Evolutionary conservation across 2,329 filamentous ascomycete species (phyloP).

Genomic region (Arthroderma uncinatum): DNA sequence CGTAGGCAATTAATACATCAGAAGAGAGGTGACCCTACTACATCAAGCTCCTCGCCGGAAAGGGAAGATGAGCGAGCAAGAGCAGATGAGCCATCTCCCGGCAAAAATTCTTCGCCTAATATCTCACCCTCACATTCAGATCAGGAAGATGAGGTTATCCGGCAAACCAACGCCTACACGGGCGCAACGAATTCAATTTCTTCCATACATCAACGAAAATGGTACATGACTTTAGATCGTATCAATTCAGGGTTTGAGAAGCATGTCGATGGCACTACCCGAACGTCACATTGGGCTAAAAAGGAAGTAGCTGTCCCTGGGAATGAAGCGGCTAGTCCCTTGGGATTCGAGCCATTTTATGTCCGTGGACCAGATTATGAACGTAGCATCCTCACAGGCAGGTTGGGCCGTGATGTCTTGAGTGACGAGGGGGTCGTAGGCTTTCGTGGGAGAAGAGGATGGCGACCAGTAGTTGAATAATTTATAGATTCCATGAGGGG

Average conservation of each 20-base stretch:
- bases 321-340: constrained; percentile 9
- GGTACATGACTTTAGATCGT: constrained; percentile 55
- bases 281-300: constrained; percentile 10
- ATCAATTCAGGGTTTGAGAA: constrained; percentile 45
- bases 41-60: no score
- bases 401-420: constrained; percentile 49
- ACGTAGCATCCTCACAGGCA: constrained; percentile 55
- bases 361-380: constrained; percentile 51
- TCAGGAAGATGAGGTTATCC: constrained; percentile 43
- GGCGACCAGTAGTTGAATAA: constrained; percentile 36
- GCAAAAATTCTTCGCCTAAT: constrained; percentile 10
- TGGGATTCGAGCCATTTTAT: constrained; percentile 47
- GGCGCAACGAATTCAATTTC: constrained; percentile 55
- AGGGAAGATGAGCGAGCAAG: neutral
- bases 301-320: constrained; percentile 23
- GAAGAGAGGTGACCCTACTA: no score
- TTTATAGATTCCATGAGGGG: neutral
- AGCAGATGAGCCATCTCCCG: neutral
- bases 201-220: constrained; percentile 55
- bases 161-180: constrained; percentile 53
- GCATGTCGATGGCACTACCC: constrained; percentile 5
- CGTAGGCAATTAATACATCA: no score
- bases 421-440: constrained; percentile 48
- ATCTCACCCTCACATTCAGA: constrained; percentile 12
- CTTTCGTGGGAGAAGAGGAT: constrained; percentile 50